Conservation (phyloP, 192 early-diverging fungal species). For the Backusella macrospora region DNA sequence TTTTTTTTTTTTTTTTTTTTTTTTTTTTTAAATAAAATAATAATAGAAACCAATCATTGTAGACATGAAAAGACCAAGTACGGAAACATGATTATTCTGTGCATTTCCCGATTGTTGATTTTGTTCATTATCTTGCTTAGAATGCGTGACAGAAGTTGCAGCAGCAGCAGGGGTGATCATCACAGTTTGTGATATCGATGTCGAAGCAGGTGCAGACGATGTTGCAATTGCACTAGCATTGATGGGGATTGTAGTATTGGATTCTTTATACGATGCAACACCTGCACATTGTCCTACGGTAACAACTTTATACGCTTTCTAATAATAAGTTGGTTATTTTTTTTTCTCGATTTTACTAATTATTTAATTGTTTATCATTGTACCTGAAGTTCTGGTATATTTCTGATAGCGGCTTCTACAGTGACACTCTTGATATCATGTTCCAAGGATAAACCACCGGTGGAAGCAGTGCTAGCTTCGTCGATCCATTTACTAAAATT, state of each 20-base stretch:
- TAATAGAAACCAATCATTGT: not conserved
- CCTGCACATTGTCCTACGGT: slow-evolving; percentile 37
- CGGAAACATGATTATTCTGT: slow-evolving; percentile 6
- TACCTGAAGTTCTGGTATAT: slow-evolving; percentile 42
- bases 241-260: slow-evolving; percentile 2
- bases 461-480: slow-evolving; percentile 43
- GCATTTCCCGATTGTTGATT: not conserved
- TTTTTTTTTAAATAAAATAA: not conserved
- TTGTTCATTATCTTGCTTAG: not conserved
- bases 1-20: not conserved
- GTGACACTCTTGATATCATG: slow-evolving; percentile 54
- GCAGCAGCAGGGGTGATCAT: slow-evolving; percentile 20
- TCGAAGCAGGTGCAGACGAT: slow-evolving; percentile 4
- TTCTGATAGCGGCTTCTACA: slow-evolving; percentile 48
- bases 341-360: not conserved
- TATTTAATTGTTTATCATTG: not conserved
- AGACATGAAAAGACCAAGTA: not conserved
- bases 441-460: slow-evolving; percentile 51
- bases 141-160: not conserved
- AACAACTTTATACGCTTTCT: slow-evolving; percentile 34
- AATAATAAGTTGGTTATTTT: not conserved
- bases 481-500: slow-evolving; percentile 47
- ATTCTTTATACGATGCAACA: slow-evolving; percentile 31
- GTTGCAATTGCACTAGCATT: slow-evolving; percentile 7
- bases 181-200: not conserved